Evolutionary conservation across 805 yeast species (phyloP), one percentile per base, ranked within the genome.

Genomic region (Zygosaccharomyces pseudorouxii): DNA sequence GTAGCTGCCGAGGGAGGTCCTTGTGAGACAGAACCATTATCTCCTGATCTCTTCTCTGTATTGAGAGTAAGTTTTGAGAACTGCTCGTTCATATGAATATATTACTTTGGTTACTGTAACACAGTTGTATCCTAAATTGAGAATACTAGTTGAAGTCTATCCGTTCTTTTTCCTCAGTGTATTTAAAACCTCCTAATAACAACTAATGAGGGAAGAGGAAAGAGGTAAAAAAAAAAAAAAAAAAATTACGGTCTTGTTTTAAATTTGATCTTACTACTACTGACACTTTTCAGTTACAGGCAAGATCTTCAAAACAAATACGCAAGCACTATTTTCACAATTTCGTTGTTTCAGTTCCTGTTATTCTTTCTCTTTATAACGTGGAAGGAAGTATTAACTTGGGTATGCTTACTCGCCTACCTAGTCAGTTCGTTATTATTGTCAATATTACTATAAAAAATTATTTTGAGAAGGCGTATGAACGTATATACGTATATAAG

Each of bases 31-130:
- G 37, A 14, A 23, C 39, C 42, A 16, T 28, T 38, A 30, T 30
- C 40, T 14, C 42, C 44, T 6, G 45, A 14, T n/a, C 30, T 44
- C 28, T 38, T 37, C 46, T 51, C 52, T 39, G 45, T 50, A 43
- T 41, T 45, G 29, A 57, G 19, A 14, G 55, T 50, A 33, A 55
- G 38, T 18, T 52, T 55, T 18, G 57, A 50, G 35, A 57, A 54
- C 14, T 48, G 51, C 16, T 47, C 52, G 49, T 42, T 48, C 54
- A 50, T 46, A 27, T 38, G 19, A 16, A 3, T 23, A 38, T 25
- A 25, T 25, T 8, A 25, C 10, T 25, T 25, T 10, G 11, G 28
- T 6, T 16, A 18, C 20, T n/a, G 37, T 33, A 33, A 14, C 16
- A 18, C 19, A 16, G 37, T 5, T 33, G 33, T 33, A 2, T 33